Percentiles rank a stretch among this genome's conserved stretches.
Conservation (phyloP, 2,329 filamentous ascomycete species). For the Cadophora luteo-olivacea region DNA sequence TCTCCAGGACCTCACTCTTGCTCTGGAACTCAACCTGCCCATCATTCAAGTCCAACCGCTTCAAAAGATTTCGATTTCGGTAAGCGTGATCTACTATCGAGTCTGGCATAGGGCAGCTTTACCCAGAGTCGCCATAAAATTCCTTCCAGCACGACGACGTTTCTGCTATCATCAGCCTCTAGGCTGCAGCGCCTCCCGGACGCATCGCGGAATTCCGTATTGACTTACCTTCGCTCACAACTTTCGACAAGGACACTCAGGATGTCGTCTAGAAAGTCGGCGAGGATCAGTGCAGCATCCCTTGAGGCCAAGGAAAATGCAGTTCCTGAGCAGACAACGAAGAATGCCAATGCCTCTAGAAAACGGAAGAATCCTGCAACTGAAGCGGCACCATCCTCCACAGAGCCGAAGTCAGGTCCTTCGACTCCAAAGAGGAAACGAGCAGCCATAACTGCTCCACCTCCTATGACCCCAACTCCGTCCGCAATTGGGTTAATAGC, state of each 20-base stretch:
- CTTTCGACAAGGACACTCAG: constrained; percentile 17
- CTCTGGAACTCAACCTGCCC: not conserved
- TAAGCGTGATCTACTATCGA: not conserved
- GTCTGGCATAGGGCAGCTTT: not conserved
- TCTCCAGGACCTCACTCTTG: constrained; percentile 3
- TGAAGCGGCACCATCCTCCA: constrained; percentile 24
- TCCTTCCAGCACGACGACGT: not conserved
- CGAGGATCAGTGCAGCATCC: constrained; percentile 37
- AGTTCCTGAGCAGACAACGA: constrained; percentile 16
- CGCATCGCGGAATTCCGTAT: not conserved
- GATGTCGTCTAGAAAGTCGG: constrained; percentile 42
- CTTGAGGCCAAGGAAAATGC: constrained; percentile 25
- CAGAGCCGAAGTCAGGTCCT: constrained; percentile 26
- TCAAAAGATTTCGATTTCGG: not conserved
- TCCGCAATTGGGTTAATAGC: constrained; percentile 54
- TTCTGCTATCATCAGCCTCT: not conserved
- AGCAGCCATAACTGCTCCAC: constrained; percentile 29
- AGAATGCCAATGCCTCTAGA: constrained; percentile 32
- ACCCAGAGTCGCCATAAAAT: not conserved
- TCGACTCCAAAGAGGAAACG: constrained; percentile 43
- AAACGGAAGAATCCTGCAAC: constrained; percentile 40
- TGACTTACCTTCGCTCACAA: not conserved
- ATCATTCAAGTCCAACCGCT: not conserved
- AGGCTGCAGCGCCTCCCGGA: constrained; percentile 8
- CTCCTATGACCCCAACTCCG: constrained; percentile 55